phyloP scores from a whole-genome alignment of 2,329 filamentous ascomycete species.

The Penicillium sp. region DNA sequence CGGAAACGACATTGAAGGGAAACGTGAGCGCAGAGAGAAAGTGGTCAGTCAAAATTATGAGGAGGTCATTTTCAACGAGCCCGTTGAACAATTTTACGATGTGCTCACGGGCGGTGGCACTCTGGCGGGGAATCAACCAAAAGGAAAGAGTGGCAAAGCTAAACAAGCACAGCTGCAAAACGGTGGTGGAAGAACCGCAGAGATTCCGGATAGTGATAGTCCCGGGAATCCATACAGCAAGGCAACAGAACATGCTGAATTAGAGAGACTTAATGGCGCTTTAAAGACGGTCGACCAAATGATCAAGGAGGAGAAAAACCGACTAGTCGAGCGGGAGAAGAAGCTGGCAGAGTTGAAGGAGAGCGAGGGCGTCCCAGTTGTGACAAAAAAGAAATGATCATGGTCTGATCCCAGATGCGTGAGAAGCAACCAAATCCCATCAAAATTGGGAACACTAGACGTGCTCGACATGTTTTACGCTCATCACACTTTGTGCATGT shows the following conservation, averaged over 20 bases:
- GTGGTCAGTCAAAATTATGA: conserved; percentile 82
- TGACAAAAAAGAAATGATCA: conserved; percentile 40
- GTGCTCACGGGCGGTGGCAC: conserved; percentile 74
- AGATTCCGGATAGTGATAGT: conserved; percentile 66
- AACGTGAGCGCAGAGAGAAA: conserved; percentile 60
- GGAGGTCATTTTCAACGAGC: conserved; percentile 95
- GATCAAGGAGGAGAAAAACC: conserved; percentile 62
- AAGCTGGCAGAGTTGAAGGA: conserved; percentile 52
- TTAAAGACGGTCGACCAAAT: conserved; percentile 56
- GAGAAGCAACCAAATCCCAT: not conserved
- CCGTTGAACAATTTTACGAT: conserved; percentile 87
- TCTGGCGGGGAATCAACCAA: conserved; percentile 36
- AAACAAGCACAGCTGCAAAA: conserved; percentile 45
- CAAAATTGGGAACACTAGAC: not conserved
- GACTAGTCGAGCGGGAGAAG: conserved; percentile 58
- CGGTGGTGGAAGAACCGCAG: conserved; percentile 63
- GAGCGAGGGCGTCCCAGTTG: conserved; percentile 38
- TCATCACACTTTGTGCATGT: not conserved
- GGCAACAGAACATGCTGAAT: conserved; percentile 66
- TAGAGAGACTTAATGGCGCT: conserved; percentile 61
- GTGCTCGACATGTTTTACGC: not conserved
- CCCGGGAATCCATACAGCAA: conserved; percentile 69
- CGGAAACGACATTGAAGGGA: conserved; percentile 70
- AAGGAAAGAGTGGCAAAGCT: conserved; percentile 56
- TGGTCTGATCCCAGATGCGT: not conserved